Base-by-base conservation (phyloP, 495 filamentous ascomycete species). In the Aspergillus ellipticus region DNA sequence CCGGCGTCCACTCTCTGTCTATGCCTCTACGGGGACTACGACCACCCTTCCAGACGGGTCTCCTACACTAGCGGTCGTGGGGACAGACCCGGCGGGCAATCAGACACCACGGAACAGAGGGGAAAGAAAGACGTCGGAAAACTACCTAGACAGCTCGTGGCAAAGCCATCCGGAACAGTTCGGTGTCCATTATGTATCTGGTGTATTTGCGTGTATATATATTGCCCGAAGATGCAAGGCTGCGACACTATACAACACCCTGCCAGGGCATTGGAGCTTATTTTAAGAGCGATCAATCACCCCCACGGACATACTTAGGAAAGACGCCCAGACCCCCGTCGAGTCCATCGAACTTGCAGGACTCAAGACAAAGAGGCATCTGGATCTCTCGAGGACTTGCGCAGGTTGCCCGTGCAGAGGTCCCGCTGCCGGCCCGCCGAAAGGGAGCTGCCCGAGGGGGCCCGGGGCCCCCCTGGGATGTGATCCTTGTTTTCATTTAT, bases 211-310 rank as follows among this genome's bases (percentile, higher is more conserved):
- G 13, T 39, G 35, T 39, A 39, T 39, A n/a, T 39, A 39, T 39
- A 28, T 39, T 39, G 35, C 35, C 35, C 35, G 11, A n/a, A 13
- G 13, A 51, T 42, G 42, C 37, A 53, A n/a, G 39, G 50, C 50
- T 22, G 16, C 35, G 42, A 17, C 37, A 42, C 50, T 31, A 41
- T 53, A 33, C 51, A 53, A 17, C 28, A 39, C 51, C 41, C 28
- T 31, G 51, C n/a, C 41, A 20, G 39, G 16, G 22, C 41, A 43
- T 11, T 31, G 10, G 39, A 45, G n/a, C 26, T 43, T 13, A 26
- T 28, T n/a, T n/a, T n/a, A n/a, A 41, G 50, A 53, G 50, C 22
- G 19, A 39, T 9, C 24, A 37, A 53, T 45, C 22, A 17, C 42
- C 35, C 35, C 11, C 35, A 8, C 35, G n/a, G 10, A 13, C n/a